Evolutionary conservation across 1,284 basidiomycete genomes (phyloP).

Genomic region (Leccinum griseonigrum): DNA sequence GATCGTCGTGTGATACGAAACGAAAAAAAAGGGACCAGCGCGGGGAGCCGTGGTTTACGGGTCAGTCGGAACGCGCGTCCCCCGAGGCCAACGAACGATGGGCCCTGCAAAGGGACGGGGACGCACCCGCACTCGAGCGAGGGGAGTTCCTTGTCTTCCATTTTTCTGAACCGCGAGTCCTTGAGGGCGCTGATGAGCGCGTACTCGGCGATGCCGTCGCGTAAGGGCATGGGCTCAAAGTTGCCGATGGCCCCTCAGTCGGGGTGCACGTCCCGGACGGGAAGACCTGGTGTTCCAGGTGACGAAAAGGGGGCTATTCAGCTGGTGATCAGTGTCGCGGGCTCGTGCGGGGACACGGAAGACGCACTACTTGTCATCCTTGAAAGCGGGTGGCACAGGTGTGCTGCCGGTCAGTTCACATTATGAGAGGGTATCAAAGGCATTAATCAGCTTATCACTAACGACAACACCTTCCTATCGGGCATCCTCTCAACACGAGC

Average conservation of each 20-base stretch:
- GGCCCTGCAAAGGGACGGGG: not conserved
- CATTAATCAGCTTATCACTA: conserved; percentile 40
- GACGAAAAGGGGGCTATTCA: conserved; percentile 85
- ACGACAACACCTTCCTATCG: conserved; percentile 26
- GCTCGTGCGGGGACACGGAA: conserved; percentile 9
- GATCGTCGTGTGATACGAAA: not conserved
- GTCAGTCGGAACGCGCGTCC: not conserved
- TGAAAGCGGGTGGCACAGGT: conserved; percentile 57
- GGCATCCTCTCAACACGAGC: conserved; percentile 13
- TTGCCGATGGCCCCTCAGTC: conserved; percentile 90
- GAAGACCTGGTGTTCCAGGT: conserved; percentile 86
- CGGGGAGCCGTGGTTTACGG: too few relatives aligned
- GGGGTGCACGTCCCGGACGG: conserved; percentile 55
- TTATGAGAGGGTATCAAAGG: conserved; percentile 77
- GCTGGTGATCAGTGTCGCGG: conserved; percentile 3
- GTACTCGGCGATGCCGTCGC: conserved; percentile 83
- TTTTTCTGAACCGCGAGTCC: conserved; percentile 69
- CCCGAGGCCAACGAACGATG: not conserved
- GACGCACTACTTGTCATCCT: conserved; percentile 70
- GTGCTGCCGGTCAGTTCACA: conserved; percentile 58
- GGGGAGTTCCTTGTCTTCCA: conserved; percentile 75
- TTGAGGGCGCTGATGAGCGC: conserved; percentile 83
- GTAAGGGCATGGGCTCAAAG: conserved; percentile 78
- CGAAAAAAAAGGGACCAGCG: not conserved
- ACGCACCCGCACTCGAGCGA: conserved; percentile 84